phyloP scores from a whole-genome alignment of 805 yeast genomes.

The Lipomyces anomalus region DNA sequence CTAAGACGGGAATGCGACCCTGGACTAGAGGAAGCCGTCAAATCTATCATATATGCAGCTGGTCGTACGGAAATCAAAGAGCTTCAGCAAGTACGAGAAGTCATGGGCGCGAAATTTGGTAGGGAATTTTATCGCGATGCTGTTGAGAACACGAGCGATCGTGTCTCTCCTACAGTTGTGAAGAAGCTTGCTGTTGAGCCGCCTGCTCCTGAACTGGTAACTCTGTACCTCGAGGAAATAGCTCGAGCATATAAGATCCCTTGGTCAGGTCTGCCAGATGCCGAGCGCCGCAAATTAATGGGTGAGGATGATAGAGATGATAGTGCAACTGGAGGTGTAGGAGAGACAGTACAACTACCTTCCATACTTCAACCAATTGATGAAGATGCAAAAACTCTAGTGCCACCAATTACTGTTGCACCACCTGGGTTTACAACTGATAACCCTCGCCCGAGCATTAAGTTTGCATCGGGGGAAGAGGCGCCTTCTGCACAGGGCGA shows the following conservation, averaged over 20 bases:
- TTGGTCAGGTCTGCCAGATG: slow-evolving; percentile 48
- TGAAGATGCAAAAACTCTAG: slow-evolving; percentile 14
- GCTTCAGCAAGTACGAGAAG: slow-evolving; percentile 52
- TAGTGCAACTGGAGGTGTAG: slow-evolving; percentile 31
- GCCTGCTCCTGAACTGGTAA: slow-evolving; percentile 60
- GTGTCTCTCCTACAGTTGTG: slow-evolving; percentile 64
- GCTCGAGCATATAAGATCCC: slow-evolving; percentile 75
- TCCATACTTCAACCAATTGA: too few relatives aligned
- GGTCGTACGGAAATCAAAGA: slow-evolving; percentile 75
- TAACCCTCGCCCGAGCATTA: slow-evolving; percentile 32
- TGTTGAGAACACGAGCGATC: slow-evolving; percentile 43
- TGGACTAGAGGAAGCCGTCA: slow-evolving; percentile 70
- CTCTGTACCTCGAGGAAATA: slow-evolving; percentile 68
- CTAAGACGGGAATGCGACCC: slow-evolving; percentile 40
- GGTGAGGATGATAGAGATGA: slow-evolving; percentile 29
- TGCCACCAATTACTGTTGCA: slow-evolving; percentile 31
- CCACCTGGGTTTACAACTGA: slow-evolving; percentile 32
- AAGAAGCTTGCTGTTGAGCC: slow-evolving; percentile 60
- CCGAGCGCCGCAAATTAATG: slow-evolving; percentile 29
- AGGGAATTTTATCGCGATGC: slow-evolving; percentile 57
- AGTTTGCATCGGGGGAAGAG: too few relatives aligned
- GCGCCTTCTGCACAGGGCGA: too few relatives aligned
- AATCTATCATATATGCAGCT: slow-evolving; percentile 61
- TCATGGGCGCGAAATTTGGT: slow-evolving; percentile 60
- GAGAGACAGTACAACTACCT: slow-evolving; percentile 30